These are phyloP conservation scores for Rhodotorula kratochvilovae DNA, from an alignment of 768 basidiomycete species.

Conservation along the genomic window DNA sequence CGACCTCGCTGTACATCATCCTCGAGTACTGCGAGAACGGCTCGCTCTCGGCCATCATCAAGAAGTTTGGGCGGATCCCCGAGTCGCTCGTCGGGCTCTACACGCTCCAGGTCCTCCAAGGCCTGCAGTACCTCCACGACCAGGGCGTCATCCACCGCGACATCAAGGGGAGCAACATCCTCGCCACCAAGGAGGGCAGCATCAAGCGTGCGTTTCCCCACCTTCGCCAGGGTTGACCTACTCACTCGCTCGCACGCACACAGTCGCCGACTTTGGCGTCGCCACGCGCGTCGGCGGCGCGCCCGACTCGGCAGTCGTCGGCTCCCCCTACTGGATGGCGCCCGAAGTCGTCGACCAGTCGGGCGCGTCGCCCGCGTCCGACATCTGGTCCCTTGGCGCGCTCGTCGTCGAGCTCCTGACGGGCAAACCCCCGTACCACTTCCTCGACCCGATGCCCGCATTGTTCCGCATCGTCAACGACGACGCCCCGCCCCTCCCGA, in stretches of 20 bases:
- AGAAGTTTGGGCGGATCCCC: conserved; percentile 97
- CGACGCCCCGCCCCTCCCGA: conserved; percentile 92
- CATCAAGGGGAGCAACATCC: conserved; percentile 97
- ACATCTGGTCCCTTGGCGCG: conserved; percentile 87
- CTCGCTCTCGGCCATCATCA: conserved; percentile 87
- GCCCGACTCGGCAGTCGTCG: conserved; percentile 86
- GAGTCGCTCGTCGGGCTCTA: conserved; percentile 94
- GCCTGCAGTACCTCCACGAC: conserved; percentile 93
- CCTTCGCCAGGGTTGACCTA: background rate
- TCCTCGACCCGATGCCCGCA: conserved; percentile 95
- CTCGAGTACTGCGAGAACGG: conserved; percentile 99
- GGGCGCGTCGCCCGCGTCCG: conserved; percentile 92
- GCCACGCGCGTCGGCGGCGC: conserved; percentile 72
- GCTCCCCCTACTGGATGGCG: conserved; percentile 99
- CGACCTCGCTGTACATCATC: conserved; percentile 91
- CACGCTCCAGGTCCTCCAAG: conserved; percentile 91
- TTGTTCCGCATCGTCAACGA: conserved; percentile 98
- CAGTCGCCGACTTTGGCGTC: conserved; percentile 94
- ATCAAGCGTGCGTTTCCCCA: conserved; percentile 64
- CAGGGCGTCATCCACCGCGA: conserved; percentile 99
- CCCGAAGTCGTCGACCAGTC: conserved; percentile 98
- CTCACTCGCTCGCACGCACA: conserved; percentile 46
- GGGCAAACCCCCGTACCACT: conserved; percentile 91
- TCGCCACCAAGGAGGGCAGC: conserved; percentile 96
- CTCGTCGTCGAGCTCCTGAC: conserved; percentile 92